Base-by-base conservation (phyloP, 768 basidiomycete genomes). In the Termitomyces sp. region DNA sequence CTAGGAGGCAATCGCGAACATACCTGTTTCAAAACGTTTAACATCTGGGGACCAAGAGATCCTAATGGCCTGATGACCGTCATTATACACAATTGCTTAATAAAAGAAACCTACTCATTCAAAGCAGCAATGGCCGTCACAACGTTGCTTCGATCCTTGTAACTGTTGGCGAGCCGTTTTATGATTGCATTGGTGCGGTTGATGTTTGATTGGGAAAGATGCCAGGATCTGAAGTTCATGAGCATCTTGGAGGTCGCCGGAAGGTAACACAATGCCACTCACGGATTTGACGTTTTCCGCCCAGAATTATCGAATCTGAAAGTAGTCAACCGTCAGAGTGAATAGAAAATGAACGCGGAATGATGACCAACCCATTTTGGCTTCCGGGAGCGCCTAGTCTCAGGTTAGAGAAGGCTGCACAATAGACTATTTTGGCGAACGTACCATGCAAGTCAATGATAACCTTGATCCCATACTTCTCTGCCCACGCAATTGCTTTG, bases 221-320 rank as follows among this genome's bases (percentile, higher is more conserved):
- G 86, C 91, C 91, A 93, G 26, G 73, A 68, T 20, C 80, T 80
- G 37, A 31, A 56, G 39, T 29, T 16, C 41, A 37, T 55, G 16
- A 61, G 36, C 44, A 59, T 56, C 48, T 41, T 52, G 39, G 49
- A 61, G 16, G 52, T n/a, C 32, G 18, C 20, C 29, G 2, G 2
- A 42, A 55, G 46, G n/a, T 12, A 18, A 48, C 46, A 41, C 44
- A 47, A 10, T 10, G 13, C 10, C 7, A 71, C 77, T 61, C 53
- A 80, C 69, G 91, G 90, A 62, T 69, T 80, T 16, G 75, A 56
- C 59, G 83, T 68, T 58, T 71, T 81, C 48, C 84, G 86, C 14
- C 91, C 91, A 47, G 89, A 92, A 64, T 93, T 93, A 65, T 93
- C 91, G 62, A 83, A 93, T 24, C 90, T 90, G 63, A 53, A 51